phyloP scores from a whole-genome alignment of 2,329 filamentous ascomycete species.

The Aspergillaceae sp. region DNA sequence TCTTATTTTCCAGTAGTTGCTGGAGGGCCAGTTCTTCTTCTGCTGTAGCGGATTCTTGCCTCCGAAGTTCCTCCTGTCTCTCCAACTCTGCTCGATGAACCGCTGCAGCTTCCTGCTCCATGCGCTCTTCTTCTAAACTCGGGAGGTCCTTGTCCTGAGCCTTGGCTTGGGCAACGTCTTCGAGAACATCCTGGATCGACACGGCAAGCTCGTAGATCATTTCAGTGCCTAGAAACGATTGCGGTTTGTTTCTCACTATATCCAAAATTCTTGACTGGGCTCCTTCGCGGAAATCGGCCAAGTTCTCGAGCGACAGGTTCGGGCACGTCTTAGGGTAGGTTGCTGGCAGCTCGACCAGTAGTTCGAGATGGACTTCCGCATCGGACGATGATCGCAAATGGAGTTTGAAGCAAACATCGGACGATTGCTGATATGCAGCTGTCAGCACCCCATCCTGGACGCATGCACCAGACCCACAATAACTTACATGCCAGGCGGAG shows the following conservation, averaged over 20 bases:
- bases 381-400: slow-evolving; percentile 66
- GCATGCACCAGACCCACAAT: neutral
- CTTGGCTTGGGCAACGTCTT: slow-evolving; percentile 74
- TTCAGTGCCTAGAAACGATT: slow-evolving; percentile 53
- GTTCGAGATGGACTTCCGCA: slow-evolving; percentile 58
- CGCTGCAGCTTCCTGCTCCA: slow-evolving; percentile 66
- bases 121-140: slow-evolving; percentile 81
- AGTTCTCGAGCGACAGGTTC: slow-evolving; percentile 58
- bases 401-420: slow-evolving; percentile 71
- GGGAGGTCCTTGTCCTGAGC: slow-evolving; percentile 68
- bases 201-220: slow-evolving; percentile 57
- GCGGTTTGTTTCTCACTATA: slow-evolving; percentile 60
- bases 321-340: slow-evolving; percentile 85
- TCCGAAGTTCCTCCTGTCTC: slow-evolving; percentile 41
- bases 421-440: slow-evolving; percentile 53
- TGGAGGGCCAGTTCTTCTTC: slow-evolving; percentile 34
- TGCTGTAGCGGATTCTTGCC: slow-evolving; percentile 34
- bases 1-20: slow-evolving; percentile 30
- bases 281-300: slow-evolving; percentile 57
- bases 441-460: neutral
- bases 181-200: slow-evolving; percentile 60
- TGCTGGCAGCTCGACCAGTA: slow-evolving; percentile 75
- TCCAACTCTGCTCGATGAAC: slow-evolving; percentile 45
- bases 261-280: slow-evolving; percentile 63
- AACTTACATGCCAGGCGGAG: slow-evolving; percentile 73